phyloP scores from a whole-genome alignment of 1,284 basidiomycete genomes.

The Rhodotorula sp. region DNA sequence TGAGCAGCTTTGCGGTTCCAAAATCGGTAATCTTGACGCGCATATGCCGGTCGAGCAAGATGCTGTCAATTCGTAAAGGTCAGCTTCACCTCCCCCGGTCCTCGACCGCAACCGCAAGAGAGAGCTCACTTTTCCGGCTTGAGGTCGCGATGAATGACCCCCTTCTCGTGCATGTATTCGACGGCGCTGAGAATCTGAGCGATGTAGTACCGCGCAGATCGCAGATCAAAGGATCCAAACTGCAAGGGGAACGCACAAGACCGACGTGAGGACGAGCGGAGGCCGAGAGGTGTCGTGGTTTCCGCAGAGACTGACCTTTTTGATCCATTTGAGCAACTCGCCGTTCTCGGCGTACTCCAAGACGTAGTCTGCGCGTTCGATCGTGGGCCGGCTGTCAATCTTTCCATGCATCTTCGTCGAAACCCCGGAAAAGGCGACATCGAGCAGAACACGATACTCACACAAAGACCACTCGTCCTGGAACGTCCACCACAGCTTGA shows the following conservation, averaged over 20 bases:
- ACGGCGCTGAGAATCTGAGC: slow-evolving; percentile 85
- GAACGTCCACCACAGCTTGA: slow-evolving; percentile 44
- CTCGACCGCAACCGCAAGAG: background rate
- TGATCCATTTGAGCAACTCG: slow-evolving; percentile 77
- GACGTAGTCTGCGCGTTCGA: slow-evolving; percentile 65
- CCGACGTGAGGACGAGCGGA: background rate
- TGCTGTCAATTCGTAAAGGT: slow-evolving; percentile 47
- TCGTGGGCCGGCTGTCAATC: no score
- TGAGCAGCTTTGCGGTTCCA: slow-evolving; percentile 80
- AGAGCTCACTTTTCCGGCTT: slow-evolving; percentile 40
- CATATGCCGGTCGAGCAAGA: slow-evolving; percentile 78
- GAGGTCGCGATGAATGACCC: slow-evolving; percentile 75
- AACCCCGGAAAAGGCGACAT: no score
- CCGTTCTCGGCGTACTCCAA: slow-evolving; percentile 86
- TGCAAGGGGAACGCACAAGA: background rate
- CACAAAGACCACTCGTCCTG: slow-evolving; percentile 43
- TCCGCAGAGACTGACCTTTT: slow-evolving; percentile 48
- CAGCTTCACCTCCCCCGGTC: slow-evolving; percentile 62
- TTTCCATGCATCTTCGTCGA: no score
- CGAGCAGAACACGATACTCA: slow-evolving; percentile 4
- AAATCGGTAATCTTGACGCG: slow-evolving; percentile 96
- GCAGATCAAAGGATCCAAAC: slow-evolving; percentile 71
- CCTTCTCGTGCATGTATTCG: slow-evolving; percentile 81
- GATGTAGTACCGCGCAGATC: slow-evolving; percentile 73
- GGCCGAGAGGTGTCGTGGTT: background rate